Evolutionary conservation across 208 protist species (phyloP), one percentile per base, ranked within the genome.

Genomic region (Acanthamoeba triangularis): DNA sequence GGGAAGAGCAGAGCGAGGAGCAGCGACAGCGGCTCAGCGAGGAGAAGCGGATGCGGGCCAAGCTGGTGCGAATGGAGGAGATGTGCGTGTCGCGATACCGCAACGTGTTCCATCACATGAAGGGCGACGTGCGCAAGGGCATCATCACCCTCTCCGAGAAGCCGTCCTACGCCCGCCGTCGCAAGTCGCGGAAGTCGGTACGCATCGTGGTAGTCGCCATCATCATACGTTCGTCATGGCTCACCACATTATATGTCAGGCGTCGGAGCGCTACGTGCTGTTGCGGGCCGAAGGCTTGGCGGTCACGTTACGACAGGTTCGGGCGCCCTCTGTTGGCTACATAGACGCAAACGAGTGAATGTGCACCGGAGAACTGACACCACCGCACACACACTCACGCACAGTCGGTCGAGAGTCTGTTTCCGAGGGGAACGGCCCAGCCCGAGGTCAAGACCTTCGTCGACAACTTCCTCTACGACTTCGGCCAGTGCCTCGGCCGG

Each of bases 391-490:
- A 61, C 56, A 61, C 4, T 52, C 11, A 18, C 16, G 16, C 35
- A 33, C 67, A 80, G 72, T 80, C 72, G 37, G 23, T 80, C 35
- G 72, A 80, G 37, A 49, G 72, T 23, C 72, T 80, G 41, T 80
- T 80, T 35, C 72, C 72, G 41, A 41, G 72, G 37, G 72, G 41
- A 41, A 49, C 72, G 41, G 72, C 72, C 6, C 72, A 80, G 35
- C 72, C 72, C 33, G 72, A 80, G 37, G 72, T 80, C 30, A 80
- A 80, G 35, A 80, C 72, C 72, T 80, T 80, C 20, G 72, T 80
- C 41, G 37, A 80, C 41, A 80, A 80, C 35, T 80, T 80, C 72
- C 72, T 80, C 72, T 80, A 52, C 30, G 72, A 80, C 41, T 80
- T 80, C n/a, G 72, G 72, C 16, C 72, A 80, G 41, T 80, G 72